Percentiles rank a stretch among this genome's conserved stretches.
Conservation (phyloP, 495 filamentous ascomycete species). For the Jackrogersella multiformis region DNA sequence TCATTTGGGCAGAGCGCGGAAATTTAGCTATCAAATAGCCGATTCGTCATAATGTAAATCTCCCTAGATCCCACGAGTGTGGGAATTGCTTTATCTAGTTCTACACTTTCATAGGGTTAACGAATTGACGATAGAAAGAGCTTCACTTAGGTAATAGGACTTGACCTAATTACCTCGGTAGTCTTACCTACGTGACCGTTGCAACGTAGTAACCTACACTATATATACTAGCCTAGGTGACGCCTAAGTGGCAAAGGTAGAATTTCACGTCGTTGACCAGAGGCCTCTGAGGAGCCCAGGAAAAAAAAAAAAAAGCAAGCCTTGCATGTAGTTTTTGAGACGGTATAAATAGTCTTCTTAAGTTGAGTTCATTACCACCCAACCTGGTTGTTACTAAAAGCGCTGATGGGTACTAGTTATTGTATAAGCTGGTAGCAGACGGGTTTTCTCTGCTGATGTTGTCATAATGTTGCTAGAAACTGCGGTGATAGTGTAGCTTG, state of each 20-base stretch:
- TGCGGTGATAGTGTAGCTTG: neutral
- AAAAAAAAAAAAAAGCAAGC: too few relatives aligned
- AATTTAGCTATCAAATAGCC: neutral
- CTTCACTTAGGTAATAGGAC: too few relatives aligned
- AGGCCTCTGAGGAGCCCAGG: too few relatives aligned
- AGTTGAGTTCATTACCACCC: too few relatives aligned
- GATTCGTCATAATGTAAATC: neutral
- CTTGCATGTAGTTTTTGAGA: too few relatives aligned
- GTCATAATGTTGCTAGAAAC: neutral
- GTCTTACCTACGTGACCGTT: neutral
- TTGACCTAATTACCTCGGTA: neutral
- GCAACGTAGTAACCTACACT: too few relatives aligned
- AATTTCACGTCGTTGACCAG: too few relatives aligned
- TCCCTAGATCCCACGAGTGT: neutral
- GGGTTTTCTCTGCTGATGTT: neutral
- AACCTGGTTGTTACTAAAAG: too few relatives aligned
- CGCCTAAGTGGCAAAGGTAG: too few relatives aligned
- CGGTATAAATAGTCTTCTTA: too few relatives aligned
- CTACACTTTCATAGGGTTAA: neutral
- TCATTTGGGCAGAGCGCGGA: conserved; percentile 1
- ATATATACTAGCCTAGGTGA: neutral
- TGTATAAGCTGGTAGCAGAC: neutral
- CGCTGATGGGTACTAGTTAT: too few relatives aligned
- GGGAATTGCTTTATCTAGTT: neutral
- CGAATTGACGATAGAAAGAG: neutral